Base-by-base conservation (phyloP, 495 filamentous ascomycete genomes). In the Penicillium canariense region DNA sequence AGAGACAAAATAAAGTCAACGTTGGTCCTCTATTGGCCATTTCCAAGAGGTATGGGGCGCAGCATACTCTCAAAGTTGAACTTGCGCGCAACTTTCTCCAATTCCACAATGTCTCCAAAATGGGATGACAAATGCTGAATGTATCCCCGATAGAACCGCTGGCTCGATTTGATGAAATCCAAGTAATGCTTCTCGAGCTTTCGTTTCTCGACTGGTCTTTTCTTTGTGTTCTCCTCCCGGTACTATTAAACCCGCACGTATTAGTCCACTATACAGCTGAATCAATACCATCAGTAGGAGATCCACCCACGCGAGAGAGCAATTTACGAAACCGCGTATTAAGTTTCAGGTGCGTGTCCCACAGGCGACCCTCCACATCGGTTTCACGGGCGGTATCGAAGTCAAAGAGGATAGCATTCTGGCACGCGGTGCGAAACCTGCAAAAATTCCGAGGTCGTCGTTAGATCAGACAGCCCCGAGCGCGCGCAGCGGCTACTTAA, bases 111-210 rank as follows among this genome's bases (percentile, higher is more conserved):
- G 22, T 87, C 83, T 49, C 81, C 75, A 56, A 82, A 96, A 53
- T 85, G 82, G 10, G 82, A 85, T 43, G 86, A 85, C 31, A 97
- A 68, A 46, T 85, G 81, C 70, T 92, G 86, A 51, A 98, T 85
- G 57, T 88, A 93, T 42, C 84, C 84, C 47, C 85, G 81, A 72
- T 97, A 98, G 69, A 96, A 97, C 43, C 83, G 82, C 62, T 93
- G 87, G 51, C 88, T 86, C 4, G 83, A 85, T 70, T 92, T 96
- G 61, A 97, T 84, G 66, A 93, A 97, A 50, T 81, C 80, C 30
- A 85, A 69, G 67, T 93, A 98, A 53, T 83, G 79, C 71, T 87
- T 90, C 62, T 87, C 84, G 10, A 89, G 71, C 66, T 93, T 96
- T 23, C 92, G 84, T 56, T 79, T 78, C 62, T 91, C 85, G 3